A percentile compares a stretch with the other conserved stretches of the same genome.
Conservation (phyloP, 371 early-diverging fungal genomes). For the Mortierella sp. region DNA sequence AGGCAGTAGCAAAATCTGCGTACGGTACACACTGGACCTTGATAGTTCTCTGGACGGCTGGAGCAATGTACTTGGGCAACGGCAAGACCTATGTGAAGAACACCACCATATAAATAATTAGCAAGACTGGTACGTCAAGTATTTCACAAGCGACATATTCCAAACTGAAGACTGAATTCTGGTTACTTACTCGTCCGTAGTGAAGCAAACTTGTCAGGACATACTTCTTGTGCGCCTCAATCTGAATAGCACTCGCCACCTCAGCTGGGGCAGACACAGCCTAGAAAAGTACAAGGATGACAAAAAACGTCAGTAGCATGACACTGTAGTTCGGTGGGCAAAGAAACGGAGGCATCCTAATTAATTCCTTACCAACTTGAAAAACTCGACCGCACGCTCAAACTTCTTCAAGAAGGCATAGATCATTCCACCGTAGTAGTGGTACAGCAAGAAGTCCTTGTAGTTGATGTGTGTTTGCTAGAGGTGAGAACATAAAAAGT, state of each 20-base stretch:
- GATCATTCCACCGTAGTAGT: conserved; percentile 86
- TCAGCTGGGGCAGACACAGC: conserved; percentile 74
- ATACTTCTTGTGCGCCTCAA: conserved; percentile 83
- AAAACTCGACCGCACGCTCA: conserved; percentile 75
- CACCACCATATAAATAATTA: neutral
- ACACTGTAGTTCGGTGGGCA: neutral
- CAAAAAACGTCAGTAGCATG: neutral
- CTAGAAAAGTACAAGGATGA: conserved; percentile 28
- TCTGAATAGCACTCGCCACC: conserved; percentile 79
- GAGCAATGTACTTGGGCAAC: conserved; percentile 77
- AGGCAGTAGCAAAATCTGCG: conserved; percentile 71
- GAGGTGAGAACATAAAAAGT: neutral
- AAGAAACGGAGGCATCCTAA: neutral
- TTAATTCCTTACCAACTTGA: conserved; percentile 62
- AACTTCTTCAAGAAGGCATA: conserved; percentile 76
- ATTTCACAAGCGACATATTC: neutral
- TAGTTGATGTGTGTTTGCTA: conserved; percentile 54
- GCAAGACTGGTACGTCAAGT: conserved; percentile 8
- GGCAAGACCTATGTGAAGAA: conserved; percentile 41
- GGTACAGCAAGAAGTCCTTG: conserved; percentile 77
- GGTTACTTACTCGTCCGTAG: conserved; percentile 63
- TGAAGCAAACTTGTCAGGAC: conserved; percentile 73
- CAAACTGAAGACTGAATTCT: no score
- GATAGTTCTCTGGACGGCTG: conserved; percentile 63
- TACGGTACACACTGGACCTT: conserved; percentile 66